Conservation (phyloP, 768 basidiomycete genomes). For the Boletus rubescentipes region DNA sequence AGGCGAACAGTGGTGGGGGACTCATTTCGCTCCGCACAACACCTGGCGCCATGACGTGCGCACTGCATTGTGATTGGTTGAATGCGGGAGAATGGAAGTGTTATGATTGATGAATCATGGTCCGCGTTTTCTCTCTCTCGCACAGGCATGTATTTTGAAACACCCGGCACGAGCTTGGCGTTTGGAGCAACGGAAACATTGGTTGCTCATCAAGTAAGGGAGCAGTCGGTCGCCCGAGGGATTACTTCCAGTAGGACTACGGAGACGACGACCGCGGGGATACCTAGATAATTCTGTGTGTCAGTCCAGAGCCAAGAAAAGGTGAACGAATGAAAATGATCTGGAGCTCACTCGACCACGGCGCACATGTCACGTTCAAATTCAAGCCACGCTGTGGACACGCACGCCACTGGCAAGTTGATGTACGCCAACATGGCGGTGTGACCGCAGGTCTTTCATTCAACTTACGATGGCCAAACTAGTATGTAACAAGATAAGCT, state of each 20-base stretch:
- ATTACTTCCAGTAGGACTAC: constrained; percentile 35
- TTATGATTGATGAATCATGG: background rate
- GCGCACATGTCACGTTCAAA: background rate
- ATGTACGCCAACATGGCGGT: background rate
- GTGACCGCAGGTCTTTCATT: constrained; percentile 9
- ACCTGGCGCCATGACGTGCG: constrained; percentile 2
- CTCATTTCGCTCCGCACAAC: background rate
- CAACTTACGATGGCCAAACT: background rate
- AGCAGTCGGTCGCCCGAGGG: background rate
- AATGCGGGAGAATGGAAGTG: constrained; percentile 20
- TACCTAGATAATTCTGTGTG: background rate
- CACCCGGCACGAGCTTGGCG: background rate
- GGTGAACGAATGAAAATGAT: background rate
- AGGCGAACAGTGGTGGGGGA: constrained; percentile 19
- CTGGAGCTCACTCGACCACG: background rate
- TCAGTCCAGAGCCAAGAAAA: background rate
- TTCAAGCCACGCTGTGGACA: constrained; percentile 20
- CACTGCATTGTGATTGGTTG: constrained; percentile 16
- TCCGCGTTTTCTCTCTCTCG: background rate
- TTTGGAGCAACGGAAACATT: background rate
- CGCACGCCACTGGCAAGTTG: constrained; percentile 7
- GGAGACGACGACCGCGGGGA: constrained; percentile 1
- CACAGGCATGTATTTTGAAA: constrained; percentile 1
- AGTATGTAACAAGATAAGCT: constrained; percentile 12
- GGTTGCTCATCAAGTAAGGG: constrained; percentile 22